Percentiles rank a stretch among this genome's conserved stretches.
Evolutionary conservation across 2,329 filamentous ascomycete species (phyloP).

Genomic region (Trichoderma sp.): DNA sequence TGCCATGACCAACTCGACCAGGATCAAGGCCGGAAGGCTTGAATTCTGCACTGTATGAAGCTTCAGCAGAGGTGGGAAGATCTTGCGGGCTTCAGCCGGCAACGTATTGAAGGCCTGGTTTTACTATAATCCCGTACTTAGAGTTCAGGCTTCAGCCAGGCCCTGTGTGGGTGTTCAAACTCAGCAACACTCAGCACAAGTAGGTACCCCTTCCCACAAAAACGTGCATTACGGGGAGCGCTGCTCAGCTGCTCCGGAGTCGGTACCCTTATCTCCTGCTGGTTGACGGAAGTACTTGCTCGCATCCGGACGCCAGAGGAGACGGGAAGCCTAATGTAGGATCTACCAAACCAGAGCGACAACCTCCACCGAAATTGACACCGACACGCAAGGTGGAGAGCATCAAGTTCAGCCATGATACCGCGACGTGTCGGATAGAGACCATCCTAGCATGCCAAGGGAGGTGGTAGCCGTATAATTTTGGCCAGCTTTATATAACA

Average conservation of each 20-base stretch:
- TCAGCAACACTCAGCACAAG: constrained; percentile 1
- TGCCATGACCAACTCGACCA: constrained; percentile 1
- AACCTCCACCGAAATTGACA: constrained; percentile 35
- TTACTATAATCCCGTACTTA: neutral
- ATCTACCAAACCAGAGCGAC: constrained; percentile 35
- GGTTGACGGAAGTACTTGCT: constrained; percentile 33
- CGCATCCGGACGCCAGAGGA: constrained; percentile 34
- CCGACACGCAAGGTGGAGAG: constrained; percentile 36
- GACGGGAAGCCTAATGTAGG: constrained; percentile 44
- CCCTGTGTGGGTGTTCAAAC: neutral
- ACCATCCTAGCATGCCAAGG: neutral
- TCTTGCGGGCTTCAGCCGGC: neutral
- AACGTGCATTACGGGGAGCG: constrained; percentile 20
- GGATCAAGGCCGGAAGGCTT: neutral
- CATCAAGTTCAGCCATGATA: constrained; percentile 26
- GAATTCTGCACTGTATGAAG: neutral
- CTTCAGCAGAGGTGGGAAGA: neutral
- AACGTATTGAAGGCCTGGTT: neutral
- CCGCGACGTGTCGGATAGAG: constrained; percentile 18
- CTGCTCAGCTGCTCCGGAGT: constrained; percentile 23
- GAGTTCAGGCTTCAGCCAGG: neutral
- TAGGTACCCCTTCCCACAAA: constrained; percentile 13
- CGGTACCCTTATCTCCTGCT: constrained; percentile 25
- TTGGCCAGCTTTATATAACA: neutral
- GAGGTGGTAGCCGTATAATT: neutral